These are phyloP conservation scores for Orobanche coerulescens DNA, from an alignment of 257 asterid genomes.

Conservation along the genomic window DNA sequence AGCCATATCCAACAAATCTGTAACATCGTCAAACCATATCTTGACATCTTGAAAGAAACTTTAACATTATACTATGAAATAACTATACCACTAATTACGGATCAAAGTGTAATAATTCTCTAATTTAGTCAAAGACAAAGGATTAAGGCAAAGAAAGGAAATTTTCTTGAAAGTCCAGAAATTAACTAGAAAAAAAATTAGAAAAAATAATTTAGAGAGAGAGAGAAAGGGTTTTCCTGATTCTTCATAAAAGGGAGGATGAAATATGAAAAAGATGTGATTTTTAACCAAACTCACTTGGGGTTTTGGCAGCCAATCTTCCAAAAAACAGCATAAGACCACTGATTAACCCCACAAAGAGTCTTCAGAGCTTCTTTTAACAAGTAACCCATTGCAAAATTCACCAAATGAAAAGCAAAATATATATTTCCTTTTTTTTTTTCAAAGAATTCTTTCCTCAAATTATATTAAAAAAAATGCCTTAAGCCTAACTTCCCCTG, in stretches of 20 bases:
- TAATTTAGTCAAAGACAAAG: slow-evolving; percentile 27
- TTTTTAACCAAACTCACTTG: slow-evolving; percentile 45
- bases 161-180: neutral
- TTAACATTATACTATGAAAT: slow-evolving; percentile 22
- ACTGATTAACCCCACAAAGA: slow-evolving; percentile 85
- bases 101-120: slow-evolving; percentile 17
- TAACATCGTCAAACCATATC: slow-evolving; percentile 38
- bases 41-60: slow-evolving; percentile 23
- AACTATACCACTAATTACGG: slow-evolving; percentile 8
- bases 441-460: slow-evolving; percentile 8
- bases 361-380: slow-evolving; percentile 92
- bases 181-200: slow-evolving; percentile 9
- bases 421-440: neutral
- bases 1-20: slow-evolving; percentile 37
- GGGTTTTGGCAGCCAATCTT: slow-evolving; percentile 84
- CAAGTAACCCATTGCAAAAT: slow-evolving; percentile 67
- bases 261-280: slow-evolving; percentile 6
- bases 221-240: neutral
- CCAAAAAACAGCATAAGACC: slow-evolving; percentile 99
- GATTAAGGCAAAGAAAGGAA: slow-evolving; percentile 7
- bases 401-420: slow-evolving; percentile 18
- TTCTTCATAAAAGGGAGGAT: neutral
- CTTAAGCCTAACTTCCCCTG: slow-evolving; percentile 80
- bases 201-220: neutral
- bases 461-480: neutral